These are phyloP conservation scores for Leccinum laetum DNA, from an alignment of 1,284 basidiomycete species.

Conservation along the genomic window DNA sequence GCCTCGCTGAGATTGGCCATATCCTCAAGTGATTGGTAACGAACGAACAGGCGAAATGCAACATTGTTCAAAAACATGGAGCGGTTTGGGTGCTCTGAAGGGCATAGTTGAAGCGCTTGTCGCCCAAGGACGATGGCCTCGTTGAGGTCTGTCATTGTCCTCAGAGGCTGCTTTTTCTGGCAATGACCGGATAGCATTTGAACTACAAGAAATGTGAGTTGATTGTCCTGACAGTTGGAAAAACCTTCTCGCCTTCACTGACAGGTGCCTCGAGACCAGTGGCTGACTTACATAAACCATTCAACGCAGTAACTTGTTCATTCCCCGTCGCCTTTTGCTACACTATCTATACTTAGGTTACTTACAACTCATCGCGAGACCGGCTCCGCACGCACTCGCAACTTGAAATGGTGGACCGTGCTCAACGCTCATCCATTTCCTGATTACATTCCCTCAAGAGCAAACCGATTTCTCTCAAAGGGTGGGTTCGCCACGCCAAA, in stretches of 20 bases:
- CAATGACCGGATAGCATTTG: not conserved
- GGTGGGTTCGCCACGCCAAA: no score
- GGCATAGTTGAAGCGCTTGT: not conserved
- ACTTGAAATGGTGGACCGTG: no score
- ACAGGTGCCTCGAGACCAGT: no score
- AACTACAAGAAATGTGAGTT: not conserved
- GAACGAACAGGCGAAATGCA: not conserved
- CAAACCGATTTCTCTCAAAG: no score
- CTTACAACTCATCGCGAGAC: no score
- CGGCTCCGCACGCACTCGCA: no score
- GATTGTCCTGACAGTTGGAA: not conserved
- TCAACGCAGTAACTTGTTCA: no score
- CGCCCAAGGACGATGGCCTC: not conserved
- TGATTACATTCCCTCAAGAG: no score
- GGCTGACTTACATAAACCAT: not conserved
- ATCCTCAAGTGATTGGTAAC: not conserved
- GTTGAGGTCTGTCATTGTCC: not conserved
- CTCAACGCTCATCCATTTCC: no score
- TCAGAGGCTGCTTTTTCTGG: not conserved
- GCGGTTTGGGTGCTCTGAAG: not conserved
- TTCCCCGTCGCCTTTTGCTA: no score
- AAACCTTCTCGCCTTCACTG: not conserved
- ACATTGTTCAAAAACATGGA: not conserved
- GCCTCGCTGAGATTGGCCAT: not conserved
- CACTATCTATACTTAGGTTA: no score